Evolutionary conservation across 768 basidiomycete species (phyloP), one percentile per base, ranked within the genome.

Genomic region (Lentinula guzmanii): DNA sequence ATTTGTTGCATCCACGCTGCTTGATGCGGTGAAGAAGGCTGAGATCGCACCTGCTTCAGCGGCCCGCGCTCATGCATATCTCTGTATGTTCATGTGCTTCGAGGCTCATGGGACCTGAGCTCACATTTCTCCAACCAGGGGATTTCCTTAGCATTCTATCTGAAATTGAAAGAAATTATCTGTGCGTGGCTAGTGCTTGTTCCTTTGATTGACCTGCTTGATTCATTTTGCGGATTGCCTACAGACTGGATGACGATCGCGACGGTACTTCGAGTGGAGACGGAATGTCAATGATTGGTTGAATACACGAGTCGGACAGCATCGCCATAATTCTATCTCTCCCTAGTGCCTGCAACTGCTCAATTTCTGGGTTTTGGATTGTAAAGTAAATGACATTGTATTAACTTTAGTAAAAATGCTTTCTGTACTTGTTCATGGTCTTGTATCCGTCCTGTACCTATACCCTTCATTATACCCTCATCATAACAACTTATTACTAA

Each of bases 71-170:
- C 90, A 95, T 68, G 88, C 86, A 37, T 94, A 92, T 73, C 81
- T 95, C 60, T 93, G 91, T 91, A 69, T 72, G 89, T 75, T 33
- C 59, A 48, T 54, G 39, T 66, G 59, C 59, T 55, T 39, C 60
- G 8, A 33, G 18, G 52, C 46, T 37, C 18, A 21, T 45, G 63
- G 51, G 31, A 28, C 55, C 18, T 35, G 9, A 7, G 33, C 46
- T 59, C 42, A 59, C 58, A 37, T n/a, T 62, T 48, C 55, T 58
- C 31, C 43, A 51, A 67, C 10, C 67, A 93, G 92, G 91, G 91
- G 93, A 95, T 76, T 96, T 96, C 75, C 75, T 95, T 31, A 91
- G 89, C 56, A 94, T 96, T 65, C 73, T 96, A 48, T 91, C 89
- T 41, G 94, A 95, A 76, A 94, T 96, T 66, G 94, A 95, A 69